Percentiles rank a stretch among this genome's conserved stretches.
Conservation (phyloP, 2,329 filamentous ascomycete species). For the Mariannaea elegans region DNA sequence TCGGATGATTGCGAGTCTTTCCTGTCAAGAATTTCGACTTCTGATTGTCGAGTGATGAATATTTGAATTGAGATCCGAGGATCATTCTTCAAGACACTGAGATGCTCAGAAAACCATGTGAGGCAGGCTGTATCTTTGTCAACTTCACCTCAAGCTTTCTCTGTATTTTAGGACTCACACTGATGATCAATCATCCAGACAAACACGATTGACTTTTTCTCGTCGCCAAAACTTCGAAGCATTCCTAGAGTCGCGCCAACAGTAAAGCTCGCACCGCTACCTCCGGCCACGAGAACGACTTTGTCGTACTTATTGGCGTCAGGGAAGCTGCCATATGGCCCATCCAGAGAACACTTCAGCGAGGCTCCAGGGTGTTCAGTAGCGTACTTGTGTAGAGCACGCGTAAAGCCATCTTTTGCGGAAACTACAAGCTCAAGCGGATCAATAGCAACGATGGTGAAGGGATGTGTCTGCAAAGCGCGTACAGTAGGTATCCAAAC, state of each 20-base stretch:
- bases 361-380: slow-evolving; percentile 56
- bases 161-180: slow-evolving; percentile 38
- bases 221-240: slow-evolving; percentile 38
- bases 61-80: slow-evolving; percentile 43
- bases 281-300: slow-evolving; percentile 67
- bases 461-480: slow-evolving; percentile 68
- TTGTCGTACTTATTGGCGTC: slow-evolving; percentile 62
- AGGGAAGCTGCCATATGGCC: slow-evolving; percentile 66
- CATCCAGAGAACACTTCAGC: slow-evolving; percentile 64
- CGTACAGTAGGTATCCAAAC: slow-evolving; percentile 70
- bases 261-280: slow-evolving; percentile 68
- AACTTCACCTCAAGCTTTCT: background rate
- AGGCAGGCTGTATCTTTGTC: slow-evolving; percentile 42
- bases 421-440: slow-evolving; percentile 68
- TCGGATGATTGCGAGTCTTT: slow-evolving; percentile 20
- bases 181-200: slow-evolving; percentile 51
- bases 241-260: slow-evolving; percentile 51
- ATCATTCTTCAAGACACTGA: slow-evolving; percentile 44
- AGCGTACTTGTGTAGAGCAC: slow-evolving; percentile 62
- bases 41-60: slow-evolving; percentile 46
- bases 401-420: slow-evolving; percentile 67
- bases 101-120: slow-evolving; percentile 49
- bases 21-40: slow-evolving; percentile 16
- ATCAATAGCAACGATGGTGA: slow-evolving; percentile 64
- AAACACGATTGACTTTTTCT: slow-evolving; percentile 45